Conservation (phyloP, 1,284 basidiomycete genomes). For the Leccinum pallidistipes region DNA sequence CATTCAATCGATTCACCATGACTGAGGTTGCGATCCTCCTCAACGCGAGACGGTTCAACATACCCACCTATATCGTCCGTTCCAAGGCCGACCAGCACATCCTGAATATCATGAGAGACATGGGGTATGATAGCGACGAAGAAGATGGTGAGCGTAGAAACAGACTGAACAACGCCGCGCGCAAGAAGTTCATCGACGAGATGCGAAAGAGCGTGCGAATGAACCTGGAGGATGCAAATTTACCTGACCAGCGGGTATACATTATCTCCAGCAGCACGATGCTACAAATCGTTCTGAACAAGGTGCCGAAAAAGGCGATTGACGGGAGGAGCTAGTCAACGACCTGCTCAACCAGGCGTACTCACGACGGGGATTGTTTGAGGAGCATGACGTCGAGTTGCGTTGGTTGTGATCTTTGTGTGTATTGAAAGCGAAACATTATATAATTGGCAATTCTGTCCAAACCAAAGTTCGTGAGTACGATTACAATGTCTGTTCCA, state of each 20-base stretch:
- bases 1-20: neutral
- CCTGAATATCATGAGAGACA: constrained; percentile 10
- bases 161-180: constrained; percentile 1
- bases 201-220: constrained; percentile 6
- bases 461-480: neutral
- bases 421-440: too few relatives aligned
- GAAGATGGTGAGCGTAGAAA: constrained; percentile 6
- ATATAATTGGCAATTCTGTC: too few relatives aligned
- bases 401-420: too few relatives aligned
- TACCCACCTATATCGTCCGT: neutral
- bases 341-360: constrained; percentile 1
- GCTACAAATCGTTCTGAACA: constrained; percentile 1
- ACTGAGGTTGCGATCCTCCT: neutral
- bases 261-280: constrained; percentile 10
- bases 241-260: constrained; percentile 10
- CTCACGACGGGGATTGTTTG: too few relatives aligned
- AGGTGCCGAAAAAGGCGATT: constrained; percentile 9
- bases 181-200: constrained; percentile 6
- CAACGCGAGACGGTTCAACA: neutral
- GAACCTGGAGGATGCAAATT: constrained; percentile 6
- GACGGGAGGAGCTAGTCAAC: constrained; percentile 7
- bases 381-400: too few relatives aligned
- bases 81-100: constrained; percentile 8
- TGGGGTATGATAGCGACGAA: constrained; percentile 5
- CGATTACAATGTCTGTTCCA: neutral